A percentile compares a stretch with the other conserved stretches of the same genome.
These are phyloP conservation scores for Geotrichum klebahnii DNA, from an alignment of 1,139 yeast species.

Conservation along the genomic window DNA sequence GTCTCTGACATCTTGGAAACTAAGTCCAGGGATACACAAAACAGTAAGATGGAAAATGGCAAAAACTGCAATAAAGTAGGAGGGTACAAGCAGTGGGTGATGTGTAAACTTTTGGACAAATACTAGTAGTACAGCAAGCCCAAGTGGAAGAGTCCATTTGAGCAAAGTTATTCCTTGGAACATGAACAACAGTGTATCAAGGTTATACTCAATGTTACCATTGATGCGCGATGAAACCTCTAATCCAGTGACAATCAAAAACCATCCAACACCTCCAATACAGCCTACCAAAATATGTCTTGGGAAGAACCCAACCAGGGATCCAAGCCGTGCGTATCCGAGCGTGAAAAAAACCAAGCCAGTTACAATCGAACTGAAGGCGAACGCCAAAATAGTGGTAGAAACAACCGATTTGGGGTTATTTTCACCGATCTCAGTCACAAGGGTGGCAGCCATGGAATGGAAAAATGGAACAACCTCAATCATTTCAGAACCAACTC, in stretches of 20 bases:
- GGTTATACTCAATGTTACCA: conserved; percentile 65
- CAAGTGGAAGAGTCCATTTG: conserved; percentile 72
- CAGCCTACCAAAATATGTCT: conserved; percentile 94
- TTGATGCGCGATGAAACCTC: conserved; percentile 81
- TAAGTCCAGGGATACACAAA: conserved; percentile 60
- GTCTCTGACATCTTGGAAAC: conserved; percentile 57
- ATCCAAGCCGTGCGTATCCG: conserved; percentile 77
- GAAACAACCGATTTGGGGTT: conserved; percentile 64
- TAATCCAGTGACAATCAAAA: conserved; percentile 80
- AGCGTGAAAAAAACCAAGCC: conserved; percentile 73
- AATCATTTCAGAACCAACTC: conserved; percentile 96
- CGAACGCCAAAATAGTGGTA: conserved; percentile 83
- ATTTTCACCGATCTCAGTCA: conserved; percentile 52
- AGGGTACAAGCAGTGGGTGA: conserved; percentile 76
- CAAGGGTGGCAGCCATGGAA: conserved; percentile 78
- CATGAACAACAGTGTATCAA: conserved; percentile 51
- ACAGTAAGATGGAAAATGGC: conserved; percentile 64
- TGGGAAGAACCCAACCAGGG: conserved; percentile 90
- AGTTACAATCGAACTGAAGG: conserved; percentile 76
- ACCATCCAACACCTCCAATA: conserved; percentile 97
- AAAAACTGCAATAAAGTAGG: conserved; percentile 71
- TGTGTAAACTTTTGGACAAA: conserved; percentile 60
- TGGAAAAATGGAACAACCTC: conserved; percentile 97
- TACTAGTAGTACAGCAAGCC: conserved; percentile 54
- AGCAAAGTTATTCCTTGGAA: conserved; percentile 44